Percentiles rank a stretch among this genome's conserved stretches.
These are phyloP conservation scores for Helotiales sp. DNA, from an alignment of 2,329 filamentous ascomycete genomes.

Conservation along the genomic window DNA sequence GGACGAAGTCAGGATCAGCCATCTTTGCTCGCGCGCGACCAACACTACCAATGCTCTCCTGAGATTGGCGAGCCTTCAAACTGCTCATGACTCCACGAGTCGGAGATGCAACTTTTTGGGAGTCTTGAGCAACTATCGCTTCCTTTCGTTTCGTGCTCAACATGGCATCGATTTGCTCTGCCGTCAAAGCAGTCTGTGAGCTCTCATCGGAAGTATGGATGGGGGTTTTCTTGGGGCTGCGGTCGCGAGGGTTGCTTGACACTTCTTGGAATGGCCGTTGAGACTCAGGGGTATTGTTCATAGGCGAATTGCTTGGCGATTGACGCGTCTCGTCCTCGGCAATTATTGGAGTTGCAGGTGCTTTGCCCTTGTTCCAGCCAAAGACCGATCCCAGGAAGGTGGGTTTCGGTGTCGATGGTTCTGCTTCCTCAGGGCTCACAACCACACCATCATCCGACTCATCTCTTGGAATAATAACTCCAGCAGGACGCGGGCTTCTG, in stretches of 20 bases:
- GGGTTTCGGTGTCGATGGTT: conserved; percentile 39
- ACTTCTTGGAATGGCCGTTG: conserved; percentile 61
- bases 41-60: conserved; percentile 50
- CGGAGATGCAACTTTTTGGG: conserved; percentile 25
- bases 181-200: conserved; percentile 82
- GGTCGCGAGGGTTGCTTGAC: conserved; percentile 54
- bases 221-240: conserved; percentile 40
- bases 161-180: conserved; percentile 76
- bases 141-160: conserved; percentile 53
- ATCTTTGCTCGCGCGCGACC: conserved; percentile 41
- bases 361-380: conserved; percentile 45
- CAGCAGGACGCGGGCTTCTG: conserved; percentile 54
- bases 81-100: conserved; percentile 34
- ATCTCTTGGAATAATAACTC: conserved; percentile 56
- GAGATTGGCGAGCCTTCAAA: conserved; percentile 47
- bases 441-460: conserved; percentile 32
- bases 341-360: conserved; percentile 47
- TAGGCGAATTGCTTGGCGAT: conserved; percentile 51
- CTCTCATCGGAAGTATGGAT: conserved; percentile 64
- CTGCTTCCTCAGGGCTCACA: conserved; percentile 36
- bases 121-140: conserved; percentile 25
- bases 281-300: conserved; percentile 51
- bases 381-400: conserved; percentile 45
- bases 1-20: conserved; percentile 36
- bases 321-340: conserved; percentile 66